These are phyloP conservation scores for Aphanomyces euteiches DNA, from an alignment of 352 stramenopile genomes.

Conservation along the genomic window DNA sequence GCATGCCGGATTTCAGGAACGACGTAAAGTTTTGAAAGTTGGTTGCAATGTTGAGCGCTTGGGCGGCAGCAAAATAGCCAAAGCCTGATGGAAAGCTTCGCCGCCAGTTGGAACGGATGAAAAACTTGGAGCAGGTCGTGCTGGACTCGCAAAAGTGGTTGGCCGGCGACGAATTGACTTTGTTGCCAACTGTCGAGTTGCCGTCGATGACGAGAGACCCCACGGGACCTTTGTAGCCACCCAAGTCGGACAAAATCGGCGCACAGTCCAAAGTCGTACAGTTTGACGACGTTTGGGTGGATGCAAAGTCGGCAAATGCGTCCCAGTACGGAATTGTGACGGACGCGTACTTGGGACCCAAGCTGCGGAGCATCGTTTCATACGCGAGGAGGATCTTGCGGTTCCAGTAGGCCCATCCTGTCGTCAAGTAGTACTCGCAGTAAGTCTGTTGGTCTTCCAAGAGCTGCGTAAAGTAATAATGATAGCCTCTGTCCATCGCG, in stretches of 20 bases:
- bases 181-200: slow-evolving; percentile 30
- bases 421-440: slow-evolving; percentile 49
- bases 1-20: slow-evolving; percentile 15
- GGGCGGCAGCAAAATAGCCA: slow-evolving; percentile 46
- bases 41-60: slow-evolving; percentile 32
- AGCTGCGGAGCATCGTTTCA: slow-evolving; percentile 65
- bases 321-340: slow-evolving; percentile 79
- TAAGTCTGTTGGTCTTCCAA: slow-evolving; percentile 46
- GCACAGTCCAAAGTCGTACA: slow-evolving; percentile 48
- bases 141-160: slow-evolving; percentile 53
- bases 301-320: slow-evolving; percentile 65
- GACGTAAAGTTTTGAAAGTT: slow-evolving; percentile 27
- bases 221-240: slow-evolving; percentile 38
- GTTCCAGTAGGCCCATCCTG: slow-evolving; percentile 75
- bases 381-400: slow-evolving; percentile 55
- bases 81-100: slow-evolving; percentile 51
- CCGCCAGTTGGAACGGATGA: slow-evolving; percentile 55
- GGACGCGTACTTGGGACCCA: slow-evolving; percentile 54
- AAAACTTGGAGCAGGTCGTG: slow-evolving; percentile 43
- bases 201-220: slow-evolving; percentile 38
- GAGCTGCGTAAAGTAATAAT: slow-evolving; percentile 56
- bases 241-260: slow-evolving; percentile 57
- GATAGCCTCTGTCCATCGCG: slow-evolving; percentile 49
- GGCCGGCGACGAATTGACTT: slow-evolving; percentile 33
- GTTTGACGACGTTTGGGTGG: slow-evolving; percentile 38